Base-by-base conservation (phyloP, 352 stramenopile genomes). In the Phytopythium vexans region DNA sequence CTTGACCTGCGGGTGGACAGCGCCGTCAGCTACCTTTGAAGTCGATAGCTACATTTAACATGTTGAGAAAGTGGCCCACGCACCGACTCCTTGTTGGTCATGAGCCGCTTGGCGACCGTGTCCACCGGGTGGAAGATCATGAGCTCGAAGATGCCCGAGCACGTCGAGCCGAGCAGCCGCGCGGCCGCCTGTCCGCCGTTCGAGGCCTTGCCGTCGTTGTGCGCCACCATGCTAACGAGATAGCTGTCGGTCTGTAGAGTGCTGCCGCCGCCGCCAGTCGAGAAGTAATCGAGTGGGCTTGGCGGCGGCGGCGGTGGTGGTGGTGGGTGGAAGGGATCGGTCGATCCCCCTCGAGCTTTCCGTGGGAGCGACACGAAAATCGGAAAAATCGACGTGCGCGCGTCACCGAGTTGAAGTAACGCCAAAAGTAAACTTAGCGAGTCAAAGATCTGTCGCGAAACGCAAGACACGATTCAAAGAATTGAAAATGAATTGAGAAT, bases 91-190 rank as follows among this genome's bases (percentile, higher is more conserved):
- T 88, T 89, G 78, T 96, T 95, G 57, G 83, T 96, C 94, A 98
- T 98, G 36, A 98, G 69, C 35, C 92, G 91, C 74, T 98, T 98
- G 46, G 94, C 92, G 31, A 98, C 78, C 27, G 94, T 98, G 69
- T 98, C 92, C 41, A 98, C 91, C 3, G 92, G 92, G 73, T 98
- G 94, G 73, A 98, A 98, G 52, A 98, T 88, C 61, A 96, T 80
- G 42, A 98, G 88, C 70, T 98, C 94, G 21, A 84, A 92, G 35
- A 98, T 74, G n/a, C 94, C 92, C 21, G 94, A 95, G 53, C 85
- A 79, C 31, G 90, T 96, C 45, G 88, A 97, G 46, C 94, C 94
- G 32, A 97, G 75, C 43, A 98, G 81, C 50, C 93, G 86, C 57
- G 78, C 85, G 15, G 79, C 73, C 41, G 82, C 78, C 37, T 85